Evolutionary conservation across 2,329 filamentous ascomycete species (phyloP).

Genomic region (Trichoderma gracile): DNA sequence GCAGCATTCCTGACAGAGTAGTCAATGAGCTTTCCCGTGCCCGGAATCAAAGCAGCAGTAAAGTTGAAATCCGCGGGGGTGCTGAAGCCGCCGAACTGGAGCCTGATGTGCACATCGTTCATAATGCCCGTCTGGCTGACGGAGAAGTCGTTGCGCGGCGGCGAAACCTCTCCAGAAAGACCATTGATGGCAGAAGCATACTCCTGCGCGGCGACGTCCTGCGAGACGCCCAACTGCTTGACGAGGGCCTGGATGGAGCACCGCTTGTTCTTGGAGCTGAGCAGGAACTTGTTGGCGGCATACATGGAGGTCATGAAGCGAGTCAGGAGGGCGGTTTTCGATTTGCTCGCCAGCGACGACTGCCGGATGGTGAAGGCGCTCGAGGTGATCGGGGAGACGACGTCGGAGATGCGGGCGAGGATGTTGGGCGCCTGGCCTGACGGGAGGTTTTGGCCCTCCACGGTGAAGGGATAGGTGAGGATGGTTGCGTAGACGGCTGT

Average conservation of each 20-base stretch:
- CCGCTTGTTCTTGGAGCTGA: slow-evolving; percentile 5
- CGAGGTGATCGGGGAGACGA: neutral
- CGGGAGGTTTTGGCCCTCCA: neutral
- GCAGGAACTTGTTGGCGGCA: slow-evolving; percentile 14
- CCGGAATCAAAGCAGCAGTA: neutral
- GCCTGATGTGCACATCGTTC: slow-evolving; percentile 1
- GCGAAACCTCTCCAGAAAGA: slow-evolving; percentile 9
- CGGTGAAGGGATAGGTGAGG: slow-evolving; percentile 20
- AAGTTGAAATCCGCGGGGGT: neutral
- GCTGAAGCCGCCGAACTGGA: slow-evolving; percentile 6
- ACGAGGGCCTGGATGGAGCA: slow-evolving; percentile 6
- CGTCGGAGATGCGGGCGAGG: slow-evolving; percentile 1
- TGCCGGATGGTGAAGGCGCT: neutral
- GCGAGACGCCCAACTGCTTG: neutral
- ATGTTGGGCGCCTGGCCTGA: neutral
- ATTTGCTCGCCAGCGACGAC: neutral
- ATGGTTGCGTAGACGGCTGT: slow-evolving; percentile 13
- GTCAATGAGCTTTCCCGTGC: slow-evolving; percentile 14
- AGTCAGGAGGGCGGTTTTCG: neutral
- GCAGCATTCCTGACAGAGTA: slow-evolving; percentile 4
- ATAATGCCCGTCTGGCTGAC: slow-evolving; percentile 9
- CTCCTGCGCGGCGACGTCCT: neutral
- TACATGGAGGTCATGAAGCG: slow-evolving; percentile 18
- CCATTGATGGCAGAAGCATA: slow-evolving; percentile 5
- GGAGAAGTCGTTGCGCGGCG: slow-evolving; percentile 4